A percentile compares a stretch with the other conserved stretches of the same genome.
These are phyloP conservation scores for Gossypium longicalyx DNA, from an alignment of 345 rosid genomes.

Conservation along the genomic window DNA sequence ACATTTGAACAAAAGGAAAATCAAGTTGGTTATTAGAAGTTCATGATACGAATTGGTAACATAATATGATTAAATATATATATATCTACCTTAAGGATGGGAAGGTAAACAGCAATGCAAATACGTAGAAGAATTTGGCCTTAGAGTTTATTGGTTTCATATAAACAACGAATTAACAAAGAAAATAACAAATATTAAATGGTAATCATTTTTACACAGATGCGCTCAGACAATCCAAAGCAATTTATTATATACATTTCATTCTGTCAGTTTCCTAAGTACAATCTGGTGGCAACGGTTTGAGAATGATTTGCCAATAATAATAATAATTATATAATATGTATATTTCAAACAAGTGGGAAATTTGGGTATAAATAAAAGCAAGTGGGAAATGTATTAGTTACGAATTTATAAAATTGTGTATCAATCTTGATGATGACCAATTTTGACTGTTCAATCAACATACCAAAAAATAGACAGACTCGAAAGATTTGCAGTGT, in stretches of 20 bases:
- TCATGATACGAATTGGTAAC: neutral
- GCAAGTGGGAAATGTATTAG: too few species aligned
- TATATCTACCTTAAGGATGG: neutral
- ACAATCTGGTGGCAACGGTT: neutral
- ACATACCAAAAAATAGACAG: neutral
- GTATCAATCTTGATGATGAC: neutral
- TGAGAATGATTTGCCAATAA: neutral
- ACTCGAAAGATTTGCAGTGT: neutral
- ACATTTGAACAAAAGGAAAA: neutral
- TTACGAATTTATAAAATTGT: too few species aligned
- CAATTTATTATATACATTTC: neutral
- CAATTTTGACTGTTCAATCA: slow-evolving; percentile 3
- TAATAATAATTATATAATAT: neutral
- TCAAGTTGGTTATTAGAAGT: neutral
- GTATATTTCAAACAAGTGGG: neutral
- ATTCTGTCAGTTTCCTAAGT: neutral
- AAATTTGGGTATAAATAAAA: neutral
- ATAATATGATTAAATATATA: neutral
- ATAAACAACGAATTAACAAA: neutral
- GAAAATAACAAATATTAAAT: neutral
- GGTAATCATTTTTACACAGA: neutral
- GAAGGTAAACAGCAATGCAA: neutral
- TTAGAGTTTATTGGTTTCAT: neutral
- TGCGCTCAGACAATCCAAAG: neutral
- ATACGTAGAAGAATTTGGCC: neutral